phyloP scores from a whole-genome alignment of 1,284 basidiomycete genomes.

The Leccinum subspadiceum region DNA sequence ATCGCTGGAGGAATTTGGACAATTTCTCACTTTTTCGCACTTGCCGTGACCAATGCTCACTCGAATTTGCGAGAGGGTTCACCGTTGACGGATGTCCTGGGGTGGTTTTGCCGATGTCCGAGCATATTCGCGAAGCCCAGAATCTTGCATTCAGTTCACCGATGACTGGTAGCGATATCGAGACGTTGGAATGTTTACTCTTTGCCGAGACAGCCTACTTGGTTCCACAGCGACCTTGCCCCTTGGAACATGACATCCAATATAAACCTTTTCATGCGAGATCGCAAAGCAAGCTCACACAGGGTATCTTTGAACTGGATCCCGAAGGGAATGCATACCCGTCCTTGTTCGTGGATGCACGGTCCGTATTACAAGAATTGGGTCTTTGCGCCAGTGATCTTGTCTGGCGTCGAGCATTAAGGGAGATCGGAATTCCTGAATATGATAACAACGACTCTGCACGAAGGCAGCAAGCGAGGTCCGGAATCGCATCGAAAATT shows the following conservation, averaged over 20 bases:
- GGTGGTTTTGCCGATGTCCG: slow-evolving; percentile 43
- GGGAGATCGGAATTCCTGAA: slow-evolving; percentile 32
- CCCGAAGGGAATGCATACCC: slow-evolving; percentile 37
- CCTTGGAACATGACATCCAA: slow-evolving; percentile 35
- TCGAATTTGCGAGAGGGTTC: slow-evolving; percentile 21
- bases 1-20: slow-evolving; percentile 32
- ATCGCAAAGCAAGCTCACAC: slow-evolving; percentile 35
- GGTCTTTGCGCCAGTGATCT: slow-evolving; percentile 65
- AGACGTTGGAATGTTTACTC: slow-evolving; percentile 40
- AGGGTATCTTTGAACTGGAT: slow-evolving; percentile 39
- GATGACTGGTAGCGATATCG: slow-evolving; percentile 31
- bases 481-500: slow-evolving; percentile 48
- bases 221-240: slow-evolving; percentile 35
- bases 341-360: slow-evolving; percentile 46
- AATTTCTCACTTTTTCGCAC: slow-evolving; percentile 41
- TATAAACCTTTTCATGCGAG: slow-evolving; percentile 33
- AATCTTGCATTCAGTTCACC: slow-evolving; percentile 43
- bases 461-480: slow-evolving; percentile 31
- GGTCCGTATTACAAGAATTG: slow-evolving; percentile 46
- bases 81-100: slow-evolving; percentile 43
- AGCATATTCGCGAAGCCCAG: slow-evolving; percentile 39
- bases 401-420: slow-evolving; percentile 56
- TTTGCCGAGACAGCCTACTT: slow-evolving; percentile 36
- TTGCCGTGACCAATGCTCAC: slow-evolving; percentile 43
- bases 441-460: slow-evolving; percentile 35